A percentile compares a stretch with the other conserved stretches of the same genome.
Evolutionary conservation across 768 basidiomycete species (phyloP).

Genomic region (Boletus fagicola): DNA sequence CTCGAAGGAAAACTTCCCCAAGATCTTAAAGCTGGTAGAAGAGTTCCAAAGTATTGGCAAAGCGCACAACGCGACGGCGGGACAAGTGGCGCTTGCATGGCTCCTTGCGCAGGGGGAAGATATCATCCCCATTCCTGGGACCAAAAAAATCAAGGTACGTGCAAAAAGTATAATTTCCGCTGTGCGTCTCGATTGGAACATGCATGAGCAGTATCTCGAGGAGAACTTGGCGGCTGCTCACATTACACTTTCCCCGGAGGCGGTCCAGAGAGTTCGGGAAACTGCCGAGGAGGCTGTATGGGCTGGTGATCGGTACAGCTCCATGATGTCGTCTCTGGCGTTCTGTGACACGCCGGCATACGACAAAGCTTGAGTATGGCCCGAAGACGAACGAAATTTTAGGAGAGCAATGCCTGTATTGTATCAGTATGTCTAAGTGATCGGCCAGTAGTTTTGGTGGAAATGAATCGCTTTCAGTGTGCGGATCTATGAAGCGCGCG

Average conservation of each 20-base stretch:
- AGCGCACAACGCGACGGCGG: slow-evolving; percentile 35
- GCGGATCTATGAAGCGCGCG: too few species aligned
- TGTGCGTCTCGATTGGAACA: not conserved
- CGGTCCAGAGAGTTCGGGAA: slow-evolving; percentile 36
- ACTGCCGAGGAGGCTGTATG: slow-evolving; percentile 34
- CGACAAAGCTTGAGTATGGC: not conserved
- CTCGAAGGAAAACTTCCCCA: slow-evolving; percentile 45
- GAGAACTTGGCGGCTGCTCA: slow-evolving; percentile 43
- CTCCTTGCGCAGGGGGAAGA: slow-evolving; percentile 39
- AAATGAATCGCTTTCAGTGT: too few species aligned
- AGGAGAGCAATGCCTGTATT: too few species aligned
- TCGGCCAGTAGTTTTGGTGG: too few species aligned
- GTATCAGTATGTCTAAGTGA: too few species aligned
- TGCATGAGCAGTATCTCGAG: slow-evolving; percentile 36
- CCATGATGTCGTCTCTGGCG: not conserved
- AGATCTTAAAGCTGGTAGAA: slow-evolving; percentile 39
- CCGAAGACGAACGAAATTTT: too few species aligned
- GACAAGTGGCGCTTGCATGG: slow-evolving; percentile 41
- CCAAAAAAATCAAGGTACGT: slow-evolving; percentile 33
- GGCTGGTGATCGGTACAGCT: slow-evolving; percentile 30
- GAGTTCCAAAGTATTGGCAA: slow-evolving; percentile 34
- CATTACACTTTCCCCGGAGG: slow-evolving; percentile 37
- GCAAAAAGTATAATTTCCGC: not conserved
- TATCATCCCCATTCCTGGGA: slow-evolving; percentile 44
- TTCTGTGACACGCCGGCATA: slow-evolving; percentile 24